Evolutionary conservation across 805 yeast genomes (phyloP), one percentile per base, ranked within the genome.

Genomic region (Metschnikowia bowlesiae): DNA sequence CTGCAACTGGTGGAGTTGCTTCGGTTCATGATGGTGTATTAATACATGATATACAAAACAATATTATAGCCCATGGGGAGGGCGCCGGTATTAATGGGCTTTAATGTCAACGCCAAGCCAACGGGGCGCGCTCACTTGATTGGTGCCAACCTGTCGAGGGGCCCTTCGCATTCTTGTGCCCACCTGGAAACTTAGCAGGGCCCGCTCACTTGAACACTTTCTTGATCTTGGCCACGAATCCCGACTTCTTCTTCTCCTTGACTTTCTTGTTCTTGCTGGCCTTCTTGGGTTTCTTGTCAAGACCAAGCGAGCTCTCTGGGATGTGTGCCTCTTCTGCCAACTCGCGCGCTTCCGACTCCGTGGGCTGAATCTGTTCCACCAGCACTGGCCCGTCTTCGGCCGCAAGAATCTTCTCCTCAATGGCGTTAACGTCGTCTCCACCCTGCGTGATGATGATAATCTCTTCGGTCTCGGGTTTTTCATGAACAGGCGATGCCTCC

Each of bases 351-450:
- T 73, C 75, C 30, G 70, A 63, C 31, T 62, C 66, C 35, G 74
- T 68, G 18, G 77, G 77, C 57, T 70, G 61, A 56, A 73, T 66
- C 58, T 73, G 75, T 60, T 73, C 77, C 37, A 73, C 64, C 30
- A 68, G 63, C 13, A 68, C 71, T 39, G 66, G 69, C 36, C 68
- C 69, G 33, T 65, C 65, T 55, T 64, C 73, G 47, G 63, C 61
- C 43, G 73, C 72, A 37, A 61, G 63, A 46, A 71, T 62, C 40
- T 67, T 69, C 42, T 68, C 64, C 49, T 65, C 71, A 45, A 69
- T 61, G 32, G 66, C 69, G 36, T 63, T 57, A 39, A 53, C 51
- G 41, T 62, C 59, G 28, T 48, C 49, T 4, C 61, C 62, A 29
- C 76, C 77, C 45, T 67, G 68, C n/a, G 76, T 73, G 44, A 71